phyloP scores from a whole-genome alignment of 306 rosid genomes.

The Neltuma alba region DNA sequence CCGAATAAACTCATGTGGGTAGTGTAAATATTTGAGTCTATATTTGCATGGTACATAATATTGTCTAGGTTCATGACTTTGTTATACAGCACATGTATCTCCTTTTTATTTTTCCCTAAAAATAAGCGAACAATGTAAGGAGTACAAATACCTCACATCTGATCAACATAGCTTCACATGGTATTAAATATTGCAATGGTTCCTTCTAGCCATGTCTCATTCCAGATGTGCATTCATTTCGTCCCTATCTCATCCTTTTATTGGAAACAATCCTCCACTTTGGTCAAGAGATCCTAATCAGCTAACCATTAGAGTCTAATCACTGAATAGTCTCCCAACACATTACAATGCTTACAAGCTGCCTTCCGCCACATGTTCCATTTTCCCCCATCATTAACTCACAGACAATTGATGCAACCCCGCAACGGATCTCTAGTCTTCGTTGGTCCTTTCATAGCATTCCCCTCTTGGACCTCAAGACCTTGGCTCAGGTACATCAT shows the following conservation, averaged over 20 bases:
- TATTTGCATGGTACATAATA: not conserved
- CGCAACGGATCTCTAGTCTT: not conserved
- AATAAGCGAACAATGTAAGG: too few relatives aligned
- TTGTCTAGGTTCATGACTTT: not conserved
- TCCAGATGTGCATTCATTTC: not conserved
- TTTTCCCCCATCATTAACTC: not conserved
- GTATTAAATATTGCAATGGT: not conserved
- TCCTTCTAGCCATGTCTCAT: not conserved
- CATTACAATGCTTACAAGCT: not conserved
- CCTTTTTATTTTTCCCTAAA: too few relatives aligned
- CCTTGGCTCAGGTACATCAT: not conserved
- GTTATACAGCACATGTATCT: too few relatives aligned
- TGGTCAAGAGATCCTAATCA: not conserved
- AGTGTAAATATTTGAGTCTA: not conserved
- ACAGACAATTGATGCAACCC: not conserved
- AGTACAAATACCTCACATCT: not conserved
- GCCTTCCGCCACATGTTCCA: not conserved
- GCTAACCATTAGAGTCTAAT: not conserved
- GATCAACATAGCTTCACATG: not conserved
- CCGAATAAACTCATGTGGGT: not conserved
- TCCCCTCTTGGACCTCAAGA: not conserved
- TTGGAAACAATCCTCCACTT: not conserved
- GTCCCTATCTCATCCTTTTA: not conserved
- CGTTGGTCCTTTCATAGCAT: not conserved
- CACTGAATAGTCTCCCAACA: not conserved